Evolutionary conservation across 495 filamentous ascomycete genomes (phyloP).

Genomic region (Parmelia sp.): DNA sequence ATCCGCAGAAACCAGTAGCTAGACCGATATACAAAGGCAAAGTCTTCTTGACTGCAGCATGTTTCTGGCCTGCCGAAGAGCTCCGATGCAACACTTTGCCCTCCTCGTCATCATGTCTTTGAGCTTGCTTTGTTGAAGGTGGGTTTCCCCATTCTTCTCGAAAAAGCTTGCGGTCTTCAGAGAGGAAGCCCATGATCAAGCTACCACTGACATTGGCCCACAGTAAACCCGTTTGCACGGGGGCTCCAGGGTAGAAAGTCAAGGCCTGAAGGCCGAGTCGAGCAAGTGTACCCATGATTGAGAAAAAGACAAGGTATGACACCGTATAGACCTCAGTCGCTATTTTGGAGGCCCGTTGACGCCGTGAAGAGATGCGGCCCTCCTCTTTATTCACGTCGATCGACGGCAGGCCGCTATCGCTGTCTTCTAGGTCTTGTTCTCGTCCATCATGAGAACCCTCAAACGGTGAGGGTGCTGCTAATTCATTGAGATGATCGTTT

Average conservation of each 20-base stretch:
- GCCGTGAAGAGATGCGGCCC: background rate
- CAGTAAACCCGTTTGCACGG: slow-evolving; percentile 63
- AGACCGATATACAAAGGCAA: slow-evolving; percentile 89
- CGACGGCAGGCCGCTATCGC: slow-evolving; percentile 5
- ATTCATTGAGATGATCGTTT: slow-evolving; percentile 27
- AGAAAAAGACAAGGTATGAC: slow-evolving; percentile 80
- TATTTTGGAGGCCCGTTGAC: slow-evolving; percentile 41
- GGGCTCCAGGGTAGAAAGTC: slow-evolving; percentile 73
- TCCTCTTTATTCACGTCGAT: slow-evolving; percentile 7
- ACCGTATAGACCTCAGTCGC: slow-evolving; percentile 70
- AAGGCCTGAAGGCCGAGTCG: slow-evolving; percentile 76
- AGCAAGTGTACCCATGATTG: slow-evolving; percentile 78
- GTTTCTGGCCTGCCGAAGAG: slow-evolving; percentile 28
- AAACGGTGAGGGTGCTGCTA: slow-evolving; percentile 21
- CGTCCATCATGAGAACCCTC: slow-evolving; percentile 7
- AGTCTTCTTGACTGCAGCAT: slow-evolving; percentile 64
- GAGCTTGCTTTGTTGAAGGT: slow-evolving; percentile 10
- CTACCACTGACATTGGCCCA: slow-evolving; percentile 92
- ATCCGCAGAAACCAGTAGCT: slow-evolving; percentile 89
- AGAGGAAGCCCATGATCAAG: slow-evolving; percentile 77
- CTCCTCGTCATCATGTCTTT: slow-evolving; percentile 20
- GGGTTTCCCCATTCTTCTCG: slow-evolving; percentile 54
- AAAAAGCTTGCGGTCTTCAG: slow-evolving; percentile 74
- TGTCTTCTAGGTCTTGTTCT: slow-evolving; percentile 13
- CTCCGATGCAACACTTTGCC: slow-evolving; percentile 12